These are phyloP conservation scores for Escallonia rubra DNA, from an alignment of 129 eudicot species.

Conservation along the genomic window DNA sequence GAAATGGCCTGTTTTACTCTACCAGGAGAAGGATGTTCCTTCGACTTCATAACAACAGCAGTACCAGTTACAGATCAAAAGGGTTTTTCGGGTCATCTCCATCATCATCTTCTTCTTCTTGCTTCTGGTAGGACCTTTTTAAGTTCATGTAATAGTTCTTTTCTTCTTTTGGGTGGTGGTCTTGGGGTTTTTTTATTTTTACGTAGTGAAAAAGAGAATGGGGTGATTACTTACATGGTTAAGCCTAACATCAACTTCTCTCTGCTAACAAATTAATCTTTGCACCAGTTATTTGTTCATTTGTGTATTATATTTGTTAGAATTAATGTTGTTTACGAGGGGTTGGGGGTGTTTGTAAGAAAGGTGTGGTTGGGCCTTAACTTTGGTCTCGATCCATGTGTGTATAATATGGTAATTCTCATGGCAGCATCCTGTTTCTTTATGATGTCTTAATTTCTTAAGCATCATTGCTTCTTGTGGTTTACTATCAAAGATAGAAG, in stretches of 20 bases:
- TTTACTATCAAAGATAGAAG: too few relatives aligned
- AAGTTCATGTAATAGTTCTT: neutral
- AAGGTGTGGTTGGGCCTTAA: too few relatives aligned
- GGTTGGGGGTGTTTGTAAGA: too few relatives aligned
- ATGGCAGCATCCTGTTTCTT: too few relatives aligned
- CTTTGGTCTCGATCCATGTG: too few relatives aligned
- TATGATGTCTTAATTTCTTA: too few relatives aligned
- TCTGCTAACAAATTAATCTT: neutral
- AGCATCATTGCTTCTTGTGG: too few relatives aligned
- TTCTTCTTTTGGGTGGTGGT: neutral
- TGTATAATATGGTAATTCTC: too few relatives aligned
- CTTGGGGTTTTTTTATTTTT: neutral
- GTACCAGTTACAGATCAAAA: neutral
- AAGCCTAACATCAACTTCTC: neutral
- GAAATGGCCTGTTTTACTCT: conserved; percentile 45
- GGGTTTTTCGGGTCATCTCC: neutral
- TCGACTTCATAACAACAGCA: conserved; percentile 19
- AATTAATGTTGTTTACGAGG: too few relatives aligned
- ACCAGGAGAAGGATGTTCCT: conserved; percentile 38
- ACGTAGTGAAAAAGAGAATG: neutral
- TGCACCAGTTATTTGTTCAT: too few relatives aligned
- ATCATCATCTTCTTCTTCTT: conserved; percentile 9
- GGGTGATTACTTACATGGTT: neutral
- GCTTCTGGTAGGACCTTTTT: conserved; percentile 43
- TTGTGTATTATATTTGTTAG: too few relatives aligned